Conservation (phyloP, 1,284 basidiomycete genomes). For the Apiotrichum akiyoshidainum region DNA sequence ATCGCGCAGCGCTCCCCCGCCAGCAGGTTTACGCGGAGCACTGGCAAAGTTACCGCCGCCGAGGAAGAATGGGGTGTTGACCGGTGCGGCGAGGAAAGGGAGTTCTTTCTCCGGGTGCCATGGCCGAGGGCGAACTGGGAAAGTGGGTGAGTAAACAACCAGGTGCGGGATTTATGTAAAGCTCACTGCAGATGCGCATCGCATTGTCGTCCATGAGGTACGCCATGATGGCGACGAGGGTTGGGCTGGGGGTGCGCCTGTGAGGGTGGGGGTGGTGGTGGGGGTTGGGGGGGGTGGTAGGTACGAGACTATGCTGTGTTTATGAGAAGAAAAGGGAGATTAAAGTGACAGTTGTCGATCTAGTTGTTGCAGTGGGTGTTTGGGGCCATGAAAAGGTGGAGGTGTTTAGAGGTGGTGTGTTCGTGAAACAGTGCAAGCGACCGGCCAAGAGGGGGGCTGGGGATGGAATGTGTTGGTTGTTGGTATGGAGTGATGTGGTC, state of each 20-base stretch:
- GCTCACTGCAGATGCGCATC: conserved; percentile 25
- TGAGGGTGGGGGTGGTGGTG: conserved; percentile 34
- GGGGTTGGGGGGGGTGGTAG: background rate
- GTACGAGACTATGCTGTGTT: no score
- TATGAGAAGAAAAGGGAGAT: no score
- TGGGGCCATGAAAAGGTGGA: no score
- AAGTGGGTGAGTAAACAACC: conserved; percentile 3
- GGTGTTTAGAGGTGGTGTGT: no score
- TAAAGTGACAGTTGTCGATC: no score
- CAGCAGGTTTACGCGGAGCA: conserved; percentile 33
- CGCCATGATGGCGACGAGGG: conserved; percentile 12
- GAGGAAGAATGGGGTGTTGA: conserved; percentile 61
- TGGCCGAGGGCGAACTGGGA: conserved; percentile 80
- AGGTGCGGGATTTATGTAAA: background rate
- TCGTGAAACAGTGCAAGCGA: no score
- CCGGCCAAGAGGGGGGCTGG: background rate
- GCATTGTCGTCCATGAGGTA: conserved; percentile 25
- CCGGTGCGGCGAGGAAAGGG: conserved; percentile 66
- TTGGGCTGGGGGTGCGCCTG: conserved; percentile 19
- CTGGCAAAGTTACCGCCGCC: conserved; percentile 73
- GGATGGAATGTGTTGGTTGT: background rate
- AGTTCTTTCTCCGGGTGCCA: conserved; percentile 74
- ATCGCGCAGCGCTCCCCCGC: conserved; percentile 41
- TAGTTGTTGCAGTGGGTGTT: no score
- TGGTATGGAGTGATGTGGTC: background rate